Evolutionary conservation across 208 protist genomes (phyloP), one percentile per base, ranked within the genome.

Genomic region (Tetramitus jugosus): DNA sequence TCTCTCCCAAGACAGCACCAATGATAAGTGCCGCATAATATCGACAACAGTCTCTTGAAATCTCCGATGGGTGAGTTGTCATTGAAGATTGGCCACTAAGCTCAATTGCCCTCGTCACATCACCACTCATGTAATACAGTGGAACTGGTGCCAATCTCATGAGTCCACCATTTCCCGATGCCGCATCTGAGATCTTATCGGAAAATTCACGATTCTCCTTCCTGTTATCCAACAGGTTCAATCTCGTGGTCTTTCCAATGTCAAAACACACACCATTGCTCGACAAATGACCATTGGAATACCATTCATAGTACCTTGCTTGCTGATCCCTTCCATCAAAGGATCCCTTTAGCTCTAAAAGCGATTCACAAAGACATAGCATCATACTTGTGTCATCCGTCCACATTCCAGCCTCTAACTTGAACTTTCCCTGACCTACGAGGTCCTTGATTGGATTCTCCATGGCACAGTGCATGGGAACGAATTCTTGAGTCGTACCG

Each of bases 371-470:
- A 40, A 87, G 60, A 52, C 84, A 87, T 1, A 87, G 60, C 3
- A 68, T 76, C 83, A 86, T 82, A 0, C 43, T 78, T 0, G 80
- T 86, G 79, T 87, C 84, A 77, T 87, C 84, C 17, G 84, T 87
- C 46, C 64, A 87, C 68, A 60, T 45, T 2, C 84, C 84, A 23
- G 83, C 39, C 37, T 72, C 6, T 49, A 87, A 52, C 17, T 39
- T 56, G 68, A 85, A 84, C 31, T 60, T 60, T 33, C 83, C 83
- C 2, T 77, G 80, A n/a, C 83, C 82, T 0, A 83, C 42, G 43
- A 84, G 4, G n/a, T 53, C 68, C 13, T 23, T 31, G 2, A 76
- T 49, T 20, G 20, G 10, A 8, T 79, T 7, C 14, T 40, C 2
- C 1, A 31, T 20, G 33, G n/a, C 35, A 37, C 37, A 29, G 33